Evolutionary conservation across 352 stramenopile genomes (phyloP), one percentile per base, ranked within the genome.

Genomic region (Albugo candida): DNA sequence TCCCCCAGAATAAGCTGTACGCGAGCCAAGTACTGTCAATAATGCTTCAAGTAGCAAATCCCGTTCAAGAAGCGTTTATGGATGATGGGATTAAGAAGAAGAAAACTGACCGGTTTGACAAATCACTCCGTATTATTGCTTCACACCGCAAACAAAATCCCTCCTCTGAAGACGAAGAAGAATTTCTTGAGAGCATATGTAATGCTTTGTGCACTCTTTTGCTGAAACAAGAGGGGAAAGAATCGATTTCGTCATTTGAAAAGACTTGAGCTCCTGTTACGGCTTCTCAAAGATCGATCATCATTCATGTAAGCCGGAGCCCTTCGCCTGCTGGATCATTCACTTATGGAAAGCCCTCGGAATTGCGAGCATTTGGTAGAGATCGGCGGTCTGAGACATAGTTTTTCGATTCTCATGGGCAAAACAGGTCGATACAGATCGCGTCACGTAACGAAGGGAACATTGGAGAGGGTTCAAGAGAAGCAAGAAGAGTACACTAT

Each of bases 101-200:
- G 6, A 36, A 47, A 5, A 45, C 64, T 40, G 70, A 97, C 58
- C 66, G 88, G 6, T 77, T 97, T 55, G 92, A 97, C 58, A 61
- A 73, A 13, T 57, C 97, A 8, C 61, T 97, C 16, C 82, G 95
- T 60, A 72, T 74, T 2, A 56, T 96, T 38, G 83, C 83, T 14
- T 58, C 65, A 36, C 96, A 92, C 63, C 64, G 88, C 19, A 95
- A 95, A 53, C 69, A 67, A 45, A 67, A 95, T 45, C 82, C 88
- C 1, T 41, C 40, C 18, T 67, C 38, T 44, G 64, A 78, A 0
- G 75, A 93, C 46, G 83, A 96, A 60, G 77, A 94, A 47, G 92
- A 97, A 59, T 78, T 89, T 14, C 64, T 96, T 1, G 82, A 96
- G 48, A 97, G 97, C 56, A 54, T 95, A 13, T 87, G 95, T 55